Evolutionary conservation across 2,329 filamentous ascomycete species (phyloP), one percentile per base, ranked within the genome.

Genomic region (Fusarium lyarnte): DNA sequence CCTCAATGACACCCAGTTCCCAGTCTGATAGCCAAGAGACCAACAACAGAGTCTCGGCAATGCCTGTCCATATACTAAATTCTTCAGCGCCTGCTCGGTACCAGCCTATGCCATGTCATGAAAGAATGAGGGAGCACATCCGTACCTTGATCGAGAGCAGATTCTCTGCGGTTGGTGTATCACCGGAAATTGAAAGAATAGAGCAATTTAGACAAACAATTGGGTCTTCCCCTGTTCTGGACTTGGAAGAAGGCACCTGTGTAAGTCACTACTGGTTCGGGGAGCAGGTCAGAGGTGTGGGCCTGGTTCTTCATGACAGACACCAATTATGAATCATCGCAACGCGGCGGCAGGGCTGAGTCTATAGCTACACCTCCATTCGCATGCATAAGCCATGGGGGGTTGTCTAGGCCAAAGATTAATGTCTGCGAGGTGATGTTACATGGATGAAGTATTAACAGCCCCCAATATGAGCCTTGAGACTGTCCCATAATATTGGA

Each of bases 1-100:
- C 23, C 36, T 25, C 42, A 69, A 64, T 69, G 66, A 31, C 66
- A 63, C 51, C 51, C 64, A 51, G 38, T 41, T 11, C 33, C 41
- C 27, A n/a, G 42, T 39, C 35, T n/a, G 27, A 36, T 25, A 35
- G 27, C 16, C 61, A 67, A 53, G 33, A 52, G 29, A 52, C 43
- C 23, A 29, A n/a, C 33, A 27, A 29, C n/a, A 41, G 27, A 27
- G 19, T 39, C 41, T 36, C 21, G 41, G 29, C n/a, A 27, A 49
- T n/a, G 23, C 23, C 9, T 27, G 17, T 35, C n/a, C 17, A 21
- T 25, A 17, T 17, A 27, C 23, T 16, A 14, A 49, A 36, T 16
- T 17, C 54, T 47, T 27, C 53, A 17, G 29, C 41, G 13, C 16
- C 39, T 49, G 36, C 23, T 27, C 12, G 25, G 16, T 35, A 25